Conservation (phyloP, 768 basidiomycete genomes). For the Fomitopsis pulvina region DNA sequence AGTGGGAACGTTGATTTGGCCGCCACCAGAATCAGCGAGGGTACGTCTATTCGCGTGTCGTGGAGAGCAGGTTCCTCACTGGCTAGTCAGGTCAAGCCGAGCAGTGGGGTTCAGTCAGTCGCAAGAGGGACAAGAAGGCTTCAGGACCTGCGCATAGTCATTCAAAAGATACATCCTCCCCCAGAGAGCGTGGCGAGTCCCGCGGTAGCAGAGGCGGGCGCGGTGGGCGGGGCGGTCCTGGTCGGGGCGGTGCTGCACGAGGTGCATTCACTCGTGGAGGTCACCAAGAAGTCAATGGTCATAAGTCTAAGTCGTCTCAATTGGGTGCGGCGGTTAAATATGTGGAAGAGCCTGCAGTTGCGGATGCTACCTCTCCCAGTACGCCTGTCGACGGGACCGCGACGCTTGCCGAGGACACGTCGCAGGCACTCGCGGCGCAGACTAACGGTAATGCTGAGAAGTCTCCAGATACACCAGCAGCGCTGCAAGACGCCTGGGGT, state of each 20-base stretch:
- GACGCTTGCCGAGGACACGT: conserved; percentile 3
- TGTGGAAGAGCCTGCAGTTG: conserved; percentile 10
- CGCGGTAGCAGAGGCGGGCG: conserved; percentile 62
- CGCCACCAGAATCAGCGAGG: conserved; percentile 70
- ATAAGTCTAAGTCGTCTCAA: conserved; percentile 28
- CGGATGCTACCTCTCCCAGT: conserved; percentile 23
- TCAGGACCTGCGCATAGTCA: conserved; percentile 31
- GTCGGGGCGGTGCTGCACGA: conserved; percentile 33
- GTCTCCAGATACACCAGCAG: conserved; percentile 27
- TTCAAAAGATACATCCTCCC: conserved; percentile 46
- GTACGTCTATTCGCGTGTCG: conserved; percentile 29
- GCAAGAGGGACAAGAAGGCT: conserved; percentile 83
- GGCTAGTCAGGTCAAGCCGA: conserved; percentile 53
- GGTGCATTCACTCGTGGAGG: conserved; percentile 43
- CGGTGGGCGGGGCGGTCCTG: conserved; percentile 46
- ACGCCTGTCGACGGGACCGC: conserved; percentile 5
- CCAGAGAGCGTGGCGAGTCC: conserved; percentile 41
- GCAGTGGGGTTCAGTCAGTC: conserved; percentile 79
- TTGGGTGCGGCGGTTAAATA: conserved; percentile 11
- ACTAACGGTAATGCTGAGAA: conserved; percentile 7
- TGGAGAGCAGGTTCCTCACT: conserved; percentile 16
- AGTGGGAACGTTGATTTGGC: conserved; percentile 65
- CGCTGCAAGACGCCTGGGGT: conserved; percentile 22
- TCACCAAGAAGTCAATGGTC: conserved; percentile 31
- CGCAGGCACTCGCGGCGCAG: background rate